phyloP scores from a whole-genome alignment of 129 eudicot species.

The sunflower (Helianthus annuus) region HanXRQr2.0-SUNRISE NC_035440.2:93969671-93970170 shows the following conservation, averaged over 20 bases:
- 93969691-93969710: neutral
- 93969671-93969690: neutral
- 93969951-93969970: too few species aligned
- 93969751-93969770: constrained; percentile 89
- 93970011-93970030: too few species aligned
- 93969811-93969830: constrained; percentile 98
- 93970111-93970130: too few species aligned
- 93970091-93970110: too few species aligned
- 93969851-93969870: constrained; percentile 98
- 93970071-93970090: too few species aligned
- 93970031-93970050: too few species aligned
- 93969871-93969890: constrained; percentile 99
- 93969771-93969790: constrained; percentile 96
- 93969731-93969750: constrained; percentile 57
- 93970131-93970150: too few species aligned
- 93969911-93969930: neutral
- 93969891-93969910: constrained; percentile 56
- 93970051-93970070: too few species aligned
- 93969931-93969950: too few species aligned
- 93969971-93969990: too few species aligned
- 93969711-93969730: neutral
- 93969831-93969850: constrained; percentile 99
- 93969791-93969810: constrained; percentile 82
- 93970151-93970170: too few species aligned
- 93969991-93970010: too few species aligned